phyloP scores from a whole-genome alignment of 2,329 filamentous ascomycete species.

The Clonostachys chloroleuca region DNA sequence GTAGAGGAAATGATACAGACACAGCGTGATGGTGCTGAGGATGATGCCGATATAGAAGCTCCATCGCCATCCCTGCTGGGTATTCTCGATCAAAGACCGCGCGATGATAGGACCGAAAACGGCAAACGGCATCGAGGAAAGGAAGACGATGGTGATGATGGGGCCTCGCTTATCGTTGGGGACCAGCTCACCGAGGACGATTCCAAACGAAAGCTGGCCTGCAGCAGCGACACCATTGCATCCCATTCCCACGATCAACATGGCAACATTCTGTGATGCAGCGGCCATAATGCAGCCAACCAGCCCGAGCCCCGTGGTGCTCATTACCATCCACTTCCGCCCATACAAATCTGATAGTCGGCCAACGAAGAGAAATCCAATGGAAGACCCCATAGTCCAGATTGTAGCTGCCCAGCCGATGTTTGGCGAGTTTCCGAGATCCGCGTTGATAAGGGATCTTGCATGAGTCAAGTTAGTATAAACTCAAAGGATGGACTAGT shows the following conservation, averaged over 20 bases:
- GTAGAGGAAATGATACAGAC: slow-evolving; percentile 38
- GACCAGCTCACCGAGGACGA: slow-evolving; percentile 35
- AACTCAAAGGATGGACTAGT: neutral
- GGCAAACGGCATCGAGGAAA: slow-evolving; percentile 31
- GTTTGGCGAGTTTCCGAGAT: slow-evolving; percentile 19
- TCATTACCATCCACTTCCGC: slow-evolving; percentile 32
- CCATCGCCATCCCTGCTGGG: slow-evolving; percentile 39
- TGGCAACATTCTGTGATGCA: slow-evolving; percentile 22
- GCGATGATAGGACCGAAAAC: slow-evolving; percentile 42
- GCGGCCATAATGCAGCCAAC: slow-evolving; percentile 30
- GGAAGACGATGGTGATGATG: slow-evolving; percentile 28
- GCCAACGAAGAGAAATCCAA: slow-evolving; percentile 33
- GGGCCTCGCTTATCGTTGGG: slow-evolving; percentile 32
- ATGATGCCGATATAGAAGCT: slow-evolving; percentile 43
- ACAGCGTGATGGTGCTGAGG: slow-evolving; percentile 28
- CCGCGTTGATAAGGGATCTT: slow-evolving; percentile 20
- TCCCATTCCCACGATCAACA: slow-evolving; percentile 28
- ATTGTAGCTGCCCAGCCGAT: slow-evolving; percentile 25
- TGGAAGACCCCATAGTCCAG: slow-evolving; percentile 29
- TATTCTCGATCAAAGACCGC: slow-evolving; percentile 33
- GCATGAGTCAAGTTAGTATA: neutral
- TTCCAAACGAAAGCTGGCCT: slow-evolving; percentile 32
- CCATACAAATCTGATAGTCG: slow-evolving; percentile 37
- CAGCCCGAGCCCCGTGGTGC: slow-evolving; percentile 21
- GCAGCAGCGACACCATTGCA: slow-evolving; percentile 31